Conservation (phyloP, 129 eudicot species). For the Dittrichia graveolens region DNA sequence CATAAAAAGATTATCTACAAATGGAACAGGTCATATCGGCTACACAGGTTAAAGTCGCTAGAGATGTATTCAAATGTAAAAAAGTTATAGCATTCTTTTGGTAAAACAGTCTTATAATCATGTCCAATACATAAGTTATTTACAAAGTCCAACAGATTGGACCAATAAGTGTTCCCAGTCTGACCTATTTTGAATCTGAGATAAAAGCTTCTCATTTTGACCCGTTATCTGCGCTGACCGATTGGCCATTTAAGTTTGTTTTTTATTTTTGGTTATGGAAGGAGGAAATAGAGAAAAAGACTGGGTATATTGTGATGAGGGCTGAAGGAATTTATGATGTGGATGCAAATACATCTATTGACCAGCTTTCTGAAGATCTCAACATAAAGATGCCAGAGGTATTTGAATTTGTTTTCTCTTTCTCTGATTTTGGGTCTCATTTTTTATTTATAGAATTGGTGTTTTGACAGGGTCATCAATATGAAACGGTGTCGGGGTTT, state of each 20-base stretch:
- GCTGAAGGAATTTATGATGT: constrained; percentile 93
- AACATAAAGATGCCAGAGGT: constrained; percentile 96
- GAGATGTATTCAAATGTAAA: no score
- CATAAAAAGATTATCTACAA: no score
- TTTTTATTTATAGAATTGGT: neutral
- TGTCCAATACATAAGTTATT: no score
- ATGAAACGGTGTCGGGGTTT: constrained; percentile 96
- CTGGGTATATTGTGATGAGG: constrained; percentile 95
- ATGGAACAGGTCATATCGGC: no score
- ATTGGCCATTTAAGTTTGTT: neutral
- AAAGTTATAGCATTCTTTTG: no score
- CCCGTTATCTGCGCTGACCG: neutral
- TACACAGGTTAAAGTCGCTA: no score
- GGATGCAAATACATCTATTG: constrained; percentile 95
- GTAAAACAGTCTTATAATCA: no score
- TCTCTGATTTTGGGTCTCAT: neutral
- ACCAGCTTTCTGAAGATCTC: constrained; percentile 95
- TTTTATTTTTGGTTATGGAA: constrained; percentile 16
- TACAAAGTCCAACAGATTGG: no score
- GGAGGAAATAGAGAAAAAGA: constrained; percentile 97
- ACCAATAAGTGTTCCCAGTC: no score
- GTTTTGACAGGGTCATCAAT: constrained; percentile 76
- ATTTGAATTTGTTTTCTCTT: constrained; percentile 18
- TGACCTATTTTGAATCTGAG: no score
- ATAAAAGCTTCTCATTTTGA: no score